phyloP scores from a whole-genome alignment of 768 basidiomycete genomes.

The Boletus vermiculosoides region DNA sequence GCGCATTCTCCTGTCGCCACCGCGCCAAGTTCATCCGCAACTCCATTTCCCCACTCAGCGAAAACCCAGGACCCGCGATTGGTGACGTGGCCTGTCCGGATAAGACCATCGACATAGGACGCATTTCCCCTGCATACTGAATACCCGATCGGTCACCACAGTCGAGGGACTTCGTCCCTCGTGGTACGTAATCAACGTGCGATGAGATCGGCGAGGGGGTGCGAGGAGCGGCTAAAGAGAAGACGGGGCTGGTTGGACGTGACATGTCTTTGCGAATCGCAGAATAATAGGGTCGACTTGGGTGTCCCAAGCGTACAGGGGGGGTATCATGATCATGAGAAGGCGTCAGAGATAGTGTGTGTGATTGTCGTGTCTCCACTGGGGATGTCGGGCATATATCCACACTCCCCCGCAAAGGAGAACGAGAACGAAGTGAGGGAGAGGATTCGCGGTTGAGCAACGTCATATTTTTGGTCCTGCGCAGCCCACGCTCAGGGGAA shows the following conservation, averaged over 20 bases:
- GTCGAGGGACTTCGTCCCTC: slow-evolving; percentile 36
- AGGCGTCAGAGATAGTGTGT: slow-evolving; percentile 18
- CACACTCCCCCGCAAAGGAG: slow-evolving; percentile 23
- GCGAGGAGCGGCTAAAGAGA: slow-evolving; percentile 25
- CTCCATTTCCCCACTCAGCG: slow-evolving; percentile 60
- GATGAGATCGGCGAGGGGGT: slow-evolving; percentile 29
- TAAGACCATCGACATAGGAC: slow-evolving; percentile 31
- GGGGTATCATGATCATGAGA: slow-evolving; percentile 23
- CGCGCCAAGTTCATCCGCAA: slow-evolving; percentile 53
- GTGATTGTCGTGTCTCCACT: slow-evolving; percentile 22
- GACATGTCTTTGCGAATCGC: slow-evolving; percentile 52
- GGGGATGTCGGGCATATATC: slow-evolving; percentile 17
- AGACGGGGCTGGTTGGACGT: slow-evolving; percentile 37
- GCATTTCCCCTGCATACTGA: slow-evolving; percentile 19
- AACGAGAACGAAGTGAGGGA: slow-evolving; percentile 19
- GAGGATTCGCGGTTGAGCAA: slow-evolving; percentile 31
- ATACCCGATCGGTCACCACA: slow-evolving; percentile 22
- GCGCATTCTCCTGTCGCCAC: slow-evolving; percentile 32
- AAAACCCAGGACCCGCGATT: slow-evolving; percentile 40
- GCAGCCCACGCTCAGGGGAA: slow-evolving; percentile 36
- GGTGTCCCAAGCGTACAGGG: slow-evolving; percentile 46
- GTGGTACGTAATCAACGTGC: slow-evolving; percentile 21
- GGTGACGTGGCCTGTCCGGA: slow-evolving; percentile 21
- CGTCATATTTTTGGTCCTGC: slow-evolving; percentile 40
- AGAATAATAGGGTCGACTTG: slow-evolving; percentile 53